Percentiles rank a stretch among this genome's conserved stretches.
phyloP scores from a whole-genome alignment of 805 yeast genomes.

The Wickerhamomyces chambardii region DNA sequence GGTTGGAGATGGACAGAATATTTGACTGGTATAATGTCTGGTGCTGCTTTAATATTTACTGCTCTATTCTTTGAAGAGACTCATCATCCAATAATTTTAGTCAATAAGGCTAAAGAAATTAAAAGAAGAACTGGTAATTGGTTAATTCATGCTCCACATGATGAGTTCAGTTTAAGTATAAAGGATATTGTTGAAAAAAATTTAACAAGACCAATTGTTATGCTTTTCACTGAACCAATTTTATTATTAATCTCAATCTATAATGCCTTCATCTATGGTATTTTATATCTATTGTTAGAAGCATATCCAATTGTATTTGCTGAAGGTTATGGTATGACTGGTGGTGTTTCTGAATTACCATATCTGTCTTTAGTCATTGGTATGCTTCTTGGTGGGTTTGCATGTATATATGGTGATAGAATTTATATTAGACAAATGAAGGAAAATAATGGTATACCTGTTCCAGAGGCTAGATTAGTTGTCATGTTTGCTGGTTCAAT shows the following conservation, averaged over 20 bases:
- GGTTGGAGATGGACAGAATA: slow-evolving; percentile 86
- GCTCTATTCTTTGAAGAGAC: slow-evolving; percentile 53
- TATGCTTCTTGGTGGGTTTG: slow-evolving; percentile 44
- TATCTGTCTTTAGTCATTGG: slow-evolving; percentile 73
- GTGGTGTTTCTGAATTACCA: slow-evolving; percentile 70
- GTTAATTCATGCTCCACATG: slow-evolving; percentile 77
- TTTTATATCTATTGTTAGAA: slow-evolving; percentile 61
- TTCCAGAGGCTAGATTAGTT: slow-evolving; percentile 76
- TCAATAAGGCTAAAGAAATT: slow-evolving; percentile 50
- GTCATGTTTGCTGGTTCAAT: slow-evolving; percentile 69
- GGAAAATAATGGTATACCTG: slow-evolving; percentile 47
- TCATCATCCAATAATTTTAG: slow-evolving; percentile 61
- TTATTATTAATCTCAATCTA: slow-evolving; percentile 59
- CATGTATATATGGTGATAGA: slow-evolving; percentile 44
- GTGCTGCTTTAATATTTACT: slow-evolving; percentile 28
- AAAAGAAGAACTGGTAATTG: slow-evolving; percentile 69
- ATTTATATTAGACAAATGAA: slow-evolving; percentile 36
- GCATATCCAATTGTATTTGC: slow-evolving; percentile 71
- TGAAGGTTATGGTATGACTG: slow-evolving; percentile 48
- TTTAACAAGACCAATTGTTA: slow-evolving; percentile 55
- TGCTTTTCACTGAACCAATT: slow-evolving; percentile 68
- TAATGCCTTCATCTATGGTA: slow-evolving; percentile 75
- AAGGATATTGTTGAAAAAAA: slow-evolving; percentile 55
- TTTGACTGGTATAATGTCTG: slow-evolving; percentile 54
- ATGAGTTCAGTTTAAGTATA: slow-evolving; percentile 45